phyloP scores from a whole-genome alignment of 176 grass and related monocot genomes.

The Aegilops longissima region DNA sequence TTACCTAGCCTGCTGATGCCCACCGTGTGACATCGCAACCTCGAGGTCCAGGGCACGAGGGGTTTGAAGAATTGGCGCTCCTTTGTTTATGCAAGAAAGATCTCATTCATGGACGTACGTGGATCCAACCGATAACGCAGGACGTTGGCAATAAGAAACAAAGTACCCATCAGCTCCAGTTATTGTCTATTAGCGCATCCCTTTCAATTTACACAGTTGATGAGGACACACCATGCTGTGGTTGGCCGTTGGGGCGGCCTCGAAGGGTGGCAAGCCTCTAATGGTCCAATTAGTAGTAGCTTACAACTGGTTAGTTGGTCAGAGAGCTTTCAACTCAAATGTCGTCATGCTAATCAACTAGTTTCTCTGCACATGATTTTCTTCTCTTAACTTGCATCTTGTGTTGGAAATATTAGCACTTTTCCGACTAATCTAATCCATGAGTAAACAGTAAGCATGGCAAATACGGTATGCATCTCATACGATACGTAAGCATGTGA shows the following conservation, averaged over 20 bases:
- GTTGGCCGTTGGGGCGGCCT: constrained; percentile 38
- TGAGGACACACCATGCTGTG: constrained; percentile 13
- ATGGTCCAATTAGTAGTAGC: background rate
- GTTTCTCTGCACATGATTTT: background rate
- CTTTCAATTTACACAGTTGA: constrained; percentile 26
- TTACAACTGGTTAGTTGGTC: constrained; percentile 13
- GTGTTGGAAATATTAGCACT: no score
- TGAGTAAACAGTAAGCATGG: no score
- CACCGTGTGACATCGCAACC: constrained; percentile 43
- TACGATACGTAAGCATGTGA: no score
- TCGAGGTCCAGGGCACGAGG: constrained; percentile 5
- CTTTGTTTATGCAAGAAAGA: background rate
- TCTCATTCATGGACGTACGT: background rate
- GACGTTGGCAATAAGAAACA: background rate
- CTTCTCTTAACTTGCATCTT: background rate
- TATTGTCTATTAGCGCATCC: constrained; percentile 23
- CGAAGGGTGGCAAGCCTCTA: constrained; percentile 8
- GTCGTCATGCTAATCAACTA: background rate
- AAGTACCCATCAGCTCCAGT: background rate
- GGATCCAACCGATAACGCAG: constrained; percentile 24
- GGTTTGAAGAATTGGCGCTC: constrained; percentile 25
- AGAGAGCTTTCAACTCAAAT: constrained; percentile 5
- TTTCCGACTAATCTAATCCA: no score
- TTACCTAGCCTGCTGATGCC: constrained; percentile 28
- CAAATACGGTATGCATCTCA: no score